Base-by-base conservation (phyloP, 768 basidiomycete species). In the Tephrocybe sp. region DNA sequence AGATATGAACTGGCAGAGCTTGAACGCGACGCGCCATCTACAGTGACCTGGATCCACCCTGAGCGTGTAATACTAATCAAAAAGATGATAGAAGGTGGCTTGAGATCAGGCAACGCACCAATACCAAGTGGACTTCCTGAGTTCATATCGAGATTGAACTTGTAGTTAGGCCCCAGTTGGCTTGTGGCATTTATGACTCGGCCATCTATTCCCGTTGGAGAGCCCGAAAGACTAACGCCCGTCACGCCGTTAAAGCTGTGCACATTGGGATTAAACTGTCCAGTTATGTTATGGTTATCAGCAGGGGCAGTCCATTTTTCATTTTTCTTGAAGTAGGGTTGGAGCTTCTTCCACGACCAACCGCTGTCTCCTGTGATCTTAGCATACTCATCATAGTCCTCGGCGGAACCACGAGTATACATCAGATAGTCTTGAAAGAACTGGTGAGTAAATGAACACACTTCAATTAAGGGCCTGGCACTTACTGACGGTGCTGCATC, bases 201-300 rank as follows among this genome's bases (percentile, higher is more conserved):
- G 20, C 34, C 38, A 51, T 70, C 68, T n/a, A 68, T 65, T 12
- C 55, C 30, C 26, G 52, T 56, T 12, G 65, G 55, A 36, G 42
- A 67, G 18, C 68, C 67, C 18, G 67, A 61, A 14, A 71, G 52
- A 47, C 61, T 64, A 42, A 70, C 66, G 21, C 52, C 43, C 46
- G 47, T 64, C 9, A 65, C 54, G 6, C 73, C 71, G 10, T 43
- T 54, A 18, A 53, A 58, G 26, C 68, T 61, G 47, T 73, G 72
- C 5, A 67, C 51, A 0, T 54, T 28, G 1, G 73, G 70, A 49
- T 68, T 55, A 39, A 62, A 67, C 51, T 72, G 60, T 6, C 62
- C 62, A 5, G 63, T 57, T 25, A 61, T 68, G 55, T 71, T 59
- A 56, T 69, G 72, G 10, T 55, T 40, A 45, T 72, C 70, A 3